phyloP scores from a whole-genome alignment of 495 filamentous ascomycete genomes.

The Xylaria intraflava region DNA sequence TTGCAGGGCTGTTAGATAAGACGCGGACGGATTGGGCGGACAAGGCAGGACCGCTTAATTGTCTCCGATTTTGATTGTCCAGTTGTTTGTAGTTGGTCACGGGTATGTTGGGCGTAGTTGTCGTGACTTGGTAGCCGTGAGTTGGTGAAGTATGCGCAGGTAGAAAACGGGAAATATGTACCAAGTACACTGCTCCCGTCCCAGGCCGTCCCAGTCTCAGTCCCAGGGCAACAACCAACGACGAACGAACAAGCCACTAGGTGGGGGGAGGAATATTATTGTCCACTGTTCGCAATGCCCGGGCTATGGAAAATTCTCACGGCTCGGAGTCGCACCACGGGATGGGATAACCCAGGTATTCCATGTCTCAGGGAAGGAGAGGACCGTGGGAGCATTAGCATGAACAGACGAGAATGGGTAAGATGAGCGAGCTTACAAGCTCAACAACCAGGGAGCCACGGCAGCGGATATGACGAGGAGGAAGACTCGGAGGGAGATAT shows the following conservation, averaged over 20 bases:
- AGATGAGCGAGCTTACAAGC: slow-evolving; percentile 2
- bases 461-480: background rate
- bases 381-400: slow-evolving; percentile 3
- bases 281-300: background rate
- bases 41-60: background rate
- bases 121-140: background rate
- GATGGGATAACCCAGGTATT: background rate
- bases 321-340: background rate
- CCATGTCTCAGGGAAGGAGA: slow-evolving; percentile 3
- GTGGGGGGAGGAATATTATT: background rate
- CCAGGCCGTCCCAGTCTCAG: background rate
- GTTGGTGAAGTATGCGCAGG: background rate
- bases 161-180: slow-evolving; percentile 4
- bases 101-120: background rate
- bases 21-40: background rate
- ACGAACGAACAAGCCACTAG: background rate
- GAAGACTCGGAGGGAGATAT: background rate
- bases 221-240: slow-evolving; percentile 2
- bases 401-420: slow-evolving; percentile 7
- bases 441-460: slow-evolving; percentile 2
- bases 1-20: slow-evolving; percentile 9
- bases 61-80: background rate
- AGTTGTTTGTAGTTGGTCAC: background rate
- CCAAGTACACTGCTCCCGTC: background rate
- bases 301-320: slow-evolving; percentile 1